Evolutionary conservation across 1,284 basidiomycete genomes (phyloP), one percentile per base, ranked within the genome.

Genomic region (Meira miltonrushii): DNA sequence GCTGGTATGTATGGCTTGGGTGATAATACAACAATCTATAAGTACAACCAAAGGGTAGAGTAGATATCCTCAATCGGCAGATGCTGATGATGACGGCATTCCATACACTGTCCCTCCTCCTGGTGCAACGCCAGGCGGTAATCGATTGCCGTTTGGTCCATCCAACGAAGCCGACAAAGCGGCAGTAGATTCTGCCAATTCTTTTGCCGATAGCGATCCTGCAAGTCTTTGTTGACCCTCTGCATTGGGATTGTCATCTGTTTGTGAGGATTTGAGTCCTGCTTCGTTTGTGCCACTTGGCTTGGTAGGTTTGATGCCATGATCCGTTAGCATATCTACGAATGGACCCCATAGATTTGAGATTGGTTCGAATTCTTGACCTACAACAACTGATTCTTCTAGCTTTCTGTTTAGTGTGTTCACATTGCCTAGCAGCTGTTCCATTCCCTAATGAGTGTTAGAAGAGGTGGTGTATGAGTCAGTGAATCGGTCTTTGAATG

Each of bases 391-490:
- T 0, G 91, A 88, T 76, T 95, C 91, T 79, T 96, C 92, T 3
- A 95, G 82, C 72, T 91, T 92, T 59, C 92, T 85, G 78, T 95
- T 95, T 17, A 93, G 80, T n/a, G 84, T 84, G 75, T 96, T 96
- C 59, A 86, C 87, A n/a, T 88, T 85, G 1, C 87, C 87, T 15
- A 95, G 81, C 5, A 94, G 79, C 61, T 90, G 87, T 73, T 94
- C 92, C 71, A 95, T 91, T n/a, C 87, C 87, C 92, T 95, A 68
- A 7, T 12, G 21, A 23, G 52, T 39, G 54, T 38, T 63, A 15
- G 6, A 33, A 12, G 12, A 2, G 17, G 41, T 13, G 1, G 17
- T 3, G 55, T 28, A n/a, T 28, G 3, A 28, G 23, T 43, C 8
- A 38, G 33, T 25, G 55, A n/a, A 46, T 23, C 47, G 2, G 47